Evolutionary conservation across 495 filamentous ascomycete species (phyloP).

Genomic region (Hyphodiscus hymeniophilus): DNA sequence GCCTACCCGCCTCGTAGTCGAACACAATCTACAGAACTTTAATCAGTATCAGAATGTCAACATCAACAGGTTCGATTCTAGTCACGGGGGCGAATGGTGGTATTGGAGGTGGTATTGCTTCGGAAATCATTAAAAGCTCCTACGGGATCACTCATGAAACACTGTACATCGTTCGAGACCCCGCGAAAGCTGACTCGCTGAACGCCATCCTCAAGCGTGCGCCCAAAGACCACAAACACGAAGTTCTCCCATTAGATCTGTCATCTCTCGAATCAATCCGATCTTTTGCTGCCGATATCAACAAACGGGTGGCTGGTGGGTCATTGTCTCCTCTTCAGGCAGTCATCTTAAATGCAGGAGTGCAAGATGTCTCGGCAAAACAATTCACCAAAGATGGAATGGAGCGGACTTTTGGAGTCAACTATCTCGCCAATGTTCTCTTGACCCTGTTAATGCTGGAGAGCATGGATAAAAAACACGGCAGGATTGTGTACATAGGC

Average conservation of each 20-base stretch:
- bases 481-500: too few species aligned
- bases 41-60: too few species aligned
- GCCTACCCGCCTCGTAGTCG: too few species aligned
- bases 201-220: slow-evolving; percentile 24
- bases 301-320: slow-evolving; percentile 26
- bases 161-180: slow-evolving; percentile 33
- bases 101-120: too few species aligned
- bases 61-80: too few species aligned
- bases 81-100: too few species aligned
- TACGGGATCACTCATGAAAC: slow-evolving; percentile 29
- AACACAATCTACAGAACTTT: too few species aligned
- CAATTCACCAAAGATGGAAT: slow-evolving; percentile 30
- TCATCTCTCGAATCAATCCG: slow-evolving; percentile 33
- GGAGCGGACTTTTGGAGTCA: slow-evolving; percentile 38
- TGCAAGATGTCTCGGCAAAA: slow-evolving; percentile 6
- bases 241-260: slow-evolving; percentile 34
- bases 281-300: slow-evolving; percentile 30
- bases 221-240: slow-evolving; percentile 28
- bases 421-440: slow-evolving; percentile 7
- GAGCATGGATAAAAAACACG: too few species aligned
- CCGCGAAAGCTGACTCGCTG: slow-evolving; percentile 26
- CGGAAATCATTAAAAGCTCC: slow-evolving; percentile 29
- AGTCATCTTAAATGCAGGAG: slow-evolving; percentile 31
- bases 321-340: slow-evolving; percentile 34
- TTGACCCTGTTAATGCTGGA: too few species aligned